Evolutionary conservation across 306 rosid genomes (phyloP), one percentile per base, ranked within the genome.

Genomic region (Boehmeria nivea): DNA sequence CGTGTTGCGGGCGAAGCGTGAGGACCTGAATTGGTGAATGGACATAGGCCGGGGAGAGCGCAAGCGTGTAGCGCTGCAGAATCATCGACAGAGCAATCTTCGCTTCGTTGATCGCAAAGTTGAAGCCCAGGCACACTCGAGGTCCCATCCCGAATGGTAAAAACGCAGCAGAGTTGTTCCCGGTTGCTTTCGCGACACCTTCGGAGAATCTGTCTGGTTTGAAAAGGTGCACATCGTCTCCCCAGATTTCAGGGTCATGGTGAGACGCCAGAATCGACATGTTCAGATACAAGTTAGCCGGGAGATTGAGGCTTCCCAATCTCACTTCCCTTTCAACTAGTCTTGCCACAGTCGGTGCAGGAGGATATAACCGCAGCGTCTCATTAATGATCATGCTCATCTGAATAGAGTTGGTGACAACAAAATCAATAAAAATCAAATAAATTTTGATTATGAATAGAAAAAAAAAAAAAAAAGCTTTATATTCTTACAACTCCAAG

Each of bases 21-120:
- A 34, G 23, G 13, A 43, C 0, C 43, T 34, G 45, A 16, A 26
- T 1, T 1, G 67, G 76, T 4, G 43, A 22, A 12, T 70, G 70
- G 16, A 49, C 43, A 19, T 70, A 63, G 23, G 31, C 54, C 2
- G 65, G 59, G 10, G 71, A 64, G 5, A 71, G 22, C 20, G 67
- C 43, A 55, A 71, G 63, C 23, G 27, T 16, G 26, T 52, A 64
- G 57, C 51, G 62, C 43, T 64, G 71, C 18, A 71, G 52, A 58
- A 71, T 71, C 67, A 64, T 71, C 0, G 62, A 33, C 3, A 71
- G 53, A 25, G 63, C 76, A 51, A 71, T 52, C 58, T 64, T 71
- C 36, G 63, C 21, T 71, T 71, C 57, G 15, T 22, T 71, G 5
- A 24, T 42, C 3, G 63, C 61, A 26, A 71, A 71, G 57, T 64